Evolutionary conservation across 2,329 filamentous ascomycete genomes (phyloP).

Genomic region (Graphium sp.): DNA sequence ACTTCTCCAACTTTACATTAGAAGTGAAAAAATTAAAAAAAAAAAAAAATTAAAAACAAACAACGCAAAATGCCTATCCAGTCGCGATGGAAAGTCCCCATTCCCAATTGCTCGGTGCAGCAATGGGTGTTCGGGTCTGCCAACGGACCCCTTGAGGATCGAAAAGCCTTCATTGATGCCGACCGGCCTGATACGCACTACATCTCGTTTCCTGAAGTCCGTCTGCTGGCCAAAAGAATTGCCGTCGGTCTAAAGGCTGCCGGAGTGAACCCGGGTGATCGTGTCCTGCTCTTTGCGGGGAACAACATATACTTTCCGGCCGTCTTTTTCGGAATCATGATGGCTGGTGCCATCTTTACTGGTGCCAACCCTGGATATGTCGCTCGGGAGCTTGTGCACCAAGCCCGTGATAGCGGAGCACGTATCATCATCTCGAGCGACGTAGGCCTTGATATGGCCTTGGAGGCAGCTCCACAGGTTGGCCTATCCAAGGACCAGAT

Average conservation of each 20-base stretch:
- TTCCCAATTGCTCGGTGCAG: constrained; percentile 32
- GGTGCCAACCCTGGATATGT: constrained; percentile 57
- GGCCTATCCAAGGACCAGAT: constrained; percentile 37
- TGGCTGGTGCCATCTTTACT: constrained; percentile 65
- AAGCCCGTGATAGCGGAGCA: constrained; percentile 55
- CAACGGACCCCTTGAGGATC: constrained; percentile 21
- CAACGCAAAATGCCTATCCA: constrained; percentile 22
- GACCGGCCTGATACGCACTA: constrained; percentile 48
- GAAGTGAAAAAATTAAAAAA: too few species aligned
- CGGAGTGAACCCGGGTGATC: constrained; percentile 50
- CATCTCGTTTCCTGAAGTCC: constrained; percentile 46
- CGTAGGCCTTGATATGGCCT: constrained; percentile 39
- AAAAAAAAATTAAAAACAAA: too few species aligned
- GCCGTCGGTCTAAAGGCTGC: constrained; percentile 48
- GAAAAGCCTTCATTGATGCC: constrained; percentile 43
- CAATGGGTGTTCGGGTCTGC: constrained; percentile 37
- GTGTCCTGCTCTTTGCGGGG: constrained; percentile 55
- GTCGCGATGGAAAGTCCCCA: constrained; percentile 24
- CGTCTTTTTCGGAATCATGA: constrained; percentile 55
- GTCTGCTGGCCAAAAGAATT: constrained; percentile 55
- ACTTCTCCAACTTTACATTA: too few species aligned
- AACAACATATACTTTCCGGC: constrained; percentile 60
- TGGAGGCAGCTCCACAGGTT: constrained; percentile 45
- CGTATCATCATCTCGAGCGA: constrained; percentile 49
- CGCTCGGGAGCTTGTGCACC: constrained; percentile 55